Percentiles rank a stretch among this genome's conserved stretches.
phyloP scores from a whole-genome alignment of 2,329 filamentous ascomycete species.

The Colletotrichum higginsianum region DNA sequence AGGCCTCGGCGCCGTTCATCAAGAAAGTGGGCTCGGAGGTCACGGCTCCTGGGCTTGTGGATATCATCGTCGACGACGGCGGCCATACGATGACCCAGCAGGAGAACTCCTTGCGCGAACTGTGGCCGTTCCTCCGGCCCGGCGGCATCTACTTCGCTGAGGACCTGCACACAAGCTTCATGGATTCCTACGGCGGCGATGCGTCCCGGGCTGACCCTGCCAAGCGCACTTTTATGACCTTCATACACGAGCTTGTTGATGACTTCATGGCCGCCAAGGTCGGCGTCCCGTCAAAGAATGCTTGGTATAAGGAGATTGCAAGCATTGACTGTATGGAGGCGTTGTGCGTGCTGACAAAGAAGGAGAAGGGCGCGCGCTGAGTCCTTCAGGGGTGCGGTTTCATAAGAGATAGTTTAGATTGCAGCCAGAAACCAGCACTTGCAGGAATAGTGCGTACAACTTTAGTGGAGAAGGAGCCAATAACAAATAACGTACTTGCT shows the following conservation, averaged over 20 bases:
- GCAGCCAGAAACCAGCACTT: no score
- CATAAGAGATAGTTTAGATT: no score
- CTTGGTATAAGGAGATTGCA: background rate
- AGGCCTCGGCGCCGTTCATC: background rate
- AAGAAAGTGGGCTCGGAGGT: background rate
- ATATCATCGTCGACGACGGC: background rate
- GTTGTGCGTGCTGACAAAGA: background rate
- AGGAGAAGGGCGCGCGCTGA: background rate
- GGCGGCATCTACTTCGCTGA: background rate
- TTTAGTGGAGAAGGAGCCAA: no score
- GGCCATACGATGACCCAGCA: background rate
- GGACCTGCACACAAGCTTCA: background rate
- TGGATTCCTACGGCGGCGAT: background rate
- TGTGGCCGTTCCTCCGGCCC: background rate
- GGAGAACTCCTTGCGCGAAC: background rate
- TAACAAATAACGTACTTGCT: no score
- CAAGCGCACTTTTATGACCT: background rate
- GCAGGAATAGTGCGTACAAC: no score
- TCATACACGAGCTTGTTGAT: background rate
- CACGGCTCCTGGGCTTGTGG: background rate
- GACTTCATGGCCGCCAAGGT: background rate
- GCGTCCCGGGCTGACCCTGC: no score
- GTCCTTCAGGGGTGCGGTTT: no score
- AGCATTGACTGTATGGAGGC: background rate
- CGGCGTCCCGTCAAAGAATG: background rate